Evolutionary conservation across 2,329 filamentous ascomycete genomes (phyloP).

Genomic region (Fusarium anthophilum): DNA sequence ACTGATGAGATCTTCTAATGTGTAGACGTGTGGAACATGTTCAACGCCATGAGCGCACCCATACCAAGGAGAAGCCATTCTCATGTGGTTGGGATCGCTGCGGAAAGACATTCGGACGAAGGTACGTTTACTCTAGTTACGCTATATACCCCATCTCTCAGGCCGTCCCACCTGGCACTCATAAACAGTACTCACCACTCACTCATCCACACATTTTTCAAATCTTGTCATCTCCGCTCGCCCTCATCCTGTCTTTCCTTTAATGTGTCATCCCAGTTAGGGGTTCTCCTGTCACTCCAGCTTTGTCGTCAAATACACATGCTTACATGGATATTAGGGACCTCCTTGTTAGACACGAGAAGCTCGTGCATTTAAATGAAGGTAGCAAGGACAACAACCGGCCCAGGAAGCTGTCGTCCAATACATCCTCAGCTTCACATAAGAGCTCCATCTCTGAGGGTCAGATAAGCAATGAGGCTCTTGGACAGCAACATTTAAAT

Average conservation of each 20-base stretch:
- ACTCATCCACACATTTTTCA: slow-evolving; percentile 20
- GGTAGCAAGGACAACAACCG: slow-evolving; percentile 63
- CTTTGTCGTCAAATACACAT: slow-evolving; percentile 19
- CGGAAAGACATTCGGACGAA: slow-evolving; percentile 70
- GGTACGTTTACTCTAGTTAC: slow-evolving; percentile 56
- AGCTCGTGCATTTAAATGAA: slow-evolving; percentile 71
- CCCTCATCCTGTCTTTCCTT: neutral
- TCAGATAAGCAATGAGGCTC: slow-evolving; percentile 58
- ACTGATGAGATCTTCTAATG: slow-evolving; percentile 29
- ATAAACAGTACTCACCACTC: slow-evolving; percentile 26
- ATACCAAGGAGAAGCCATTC: slow-evolving; percentile 73
- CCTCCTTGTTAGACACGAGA: slow-evolving; percentile 70
- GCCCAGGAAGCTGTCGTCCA: slow-evolving; percentile 62
- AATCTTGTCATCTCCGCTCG: slow-evolving; percentile 2
- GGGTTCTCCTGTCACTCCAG: neutral
- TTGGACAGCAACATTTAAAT: slow-evolving; percentile 52
- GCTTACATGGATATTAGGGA: slow-evolving; percentile 72
- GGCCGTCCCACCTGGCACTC: slow-evolving; percentile 27
- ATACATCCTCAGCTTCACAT: slow-evolving; percentile 51
- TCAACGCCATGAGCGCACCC: slow-evolving; percentile 70
- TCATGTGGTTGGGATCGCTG: slow-evolving; percentile 67
- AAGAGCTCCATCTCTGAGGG: slow-evolving; percentile 59
- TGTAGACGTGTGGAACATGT: slow-evolving; percentile 71
- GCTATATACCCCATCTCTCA: slow-evolving; percentile 34
- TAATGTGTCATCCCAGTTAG: neutral